Evolutionary conservation across 23 red algal genomes (phyloP), one percentile per base, ranked within the genome.

Genomic region (Pyropia haitanensis): DNA sequence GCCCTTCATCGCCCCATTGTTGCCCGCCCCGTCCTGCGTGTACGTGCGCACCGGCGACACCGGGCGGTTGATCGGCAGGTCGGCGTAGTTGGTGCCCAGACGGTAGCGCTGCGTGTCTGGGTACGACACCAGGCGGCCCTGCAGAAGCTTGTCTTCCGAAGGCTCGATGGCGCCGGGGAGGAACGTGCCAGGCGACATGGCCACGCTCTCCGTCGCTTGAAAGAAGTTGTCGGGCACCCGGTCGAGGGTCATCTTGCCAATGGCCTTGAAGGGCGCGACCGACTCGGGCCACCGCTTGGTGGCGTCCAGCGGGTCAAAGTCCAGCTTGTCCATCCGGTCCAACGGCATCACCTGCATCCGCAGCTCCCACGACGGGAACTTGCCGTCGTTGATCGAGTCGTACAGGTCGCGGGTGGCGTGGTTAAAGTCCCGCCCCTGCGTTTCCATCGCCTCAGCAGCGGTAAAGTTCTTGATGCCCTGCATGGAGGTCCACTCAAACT

Each of bases 101-200:
- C 92, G 85, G 71, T 96, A 90, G 20, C 92, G 80, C 75, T 96
- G 92, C 59, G 92, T 96, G 64, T 96, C 92, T 53, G 77, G 76
- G 56, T 96, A 96, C 25, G 76, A 84, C 64, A 96, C 90, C 18
- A 96, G 79, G 18, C 92, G 85, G 14, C 77, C 80, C 53, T 96
- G 92, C 14, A 96, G 79, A 60, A 96, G 52, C 49, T 96, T 96
- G 72, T 96, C 92, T 27, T 96, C 85, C 27, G 85, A 85, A 18
- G 77, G 83, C 46, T 81, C 79, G 57, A 96, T 90, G 4, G 39
- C 39, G 23, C 92, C 92, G 14, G 92, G 92, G 18, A 96, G 77
- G 30, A 96, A 67, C 18, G 85, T 79, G 2, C 75, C 92, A 22
- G 92, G 92, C 24, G 85, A 96, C 56, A 96, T 90, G 27, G 92